phyloP scores from a whole-genome alignment of 345 rosid genomes.

The Rhodomyrtus tomentosa region DNA sequence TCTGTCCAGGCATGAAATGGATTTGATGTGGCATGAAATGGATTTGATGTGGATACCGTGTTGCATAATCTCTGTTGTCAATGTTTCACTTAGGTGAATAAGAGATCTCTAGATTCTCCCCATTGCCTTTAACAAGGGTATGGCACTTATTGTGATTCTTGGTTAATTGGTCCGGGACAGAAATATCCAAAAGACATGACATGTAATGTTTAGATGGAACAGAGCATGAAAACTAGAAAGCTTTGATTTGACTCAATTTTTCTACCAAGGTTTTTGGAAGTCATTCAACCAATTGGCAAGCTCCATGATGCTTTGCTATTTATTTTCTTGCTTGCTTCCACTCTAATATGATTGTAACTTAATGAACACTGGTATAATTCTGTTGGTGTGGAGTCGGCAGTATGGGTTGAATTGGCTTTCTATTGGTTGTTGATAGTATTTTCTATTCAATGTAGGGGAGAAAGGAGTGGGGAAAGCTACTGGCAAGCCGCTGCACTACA shows the following conservation, averaged over 20 bases:
- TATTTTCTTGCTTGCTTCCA: not conserved
- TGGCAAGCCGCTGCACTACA: slow-evolving; percentile 75
- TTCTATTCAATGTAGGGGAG: slow-evolving; percentile 47
- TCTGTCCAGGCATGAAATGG: not conserved
- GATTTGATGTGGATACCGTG: not conserved
- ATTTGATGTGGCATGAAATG: not conserved
- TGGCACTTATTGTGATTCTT: not conserved
- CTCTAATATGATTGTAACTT: not conserved
- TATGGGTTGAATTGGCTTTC: not conserved
- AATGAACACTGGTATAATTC: not conserved
- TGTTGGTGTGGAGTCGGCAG: not conserved
- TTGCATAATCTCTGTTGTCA: not conserved
- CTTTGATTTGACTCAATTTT: not conserved
- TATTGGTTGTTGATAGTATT: not conserved
- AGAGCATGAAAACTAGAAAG: not conserved
- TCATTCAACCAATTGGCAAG: not conserved
- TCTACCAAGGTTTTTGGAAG: not conserved
- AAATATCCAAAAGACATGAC: not conserved
- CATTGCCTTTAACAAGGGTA: not conserved
- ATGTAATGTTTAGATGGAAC: not conserved
- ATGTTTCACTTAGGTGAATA: not conserved
- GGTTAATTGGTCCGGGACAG: not conserved
- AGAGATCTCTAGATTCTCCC: not conserved
- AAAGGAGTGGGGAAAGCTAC: slow-evolving; percentile 74
- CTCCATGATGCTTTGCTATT: not conserved